Evolutionary conservation across 352 stramenopile genomes (phyloP), one percentile per base, ranked within the genome.

Genomic region (Globisporangium radiosum): DNA sequence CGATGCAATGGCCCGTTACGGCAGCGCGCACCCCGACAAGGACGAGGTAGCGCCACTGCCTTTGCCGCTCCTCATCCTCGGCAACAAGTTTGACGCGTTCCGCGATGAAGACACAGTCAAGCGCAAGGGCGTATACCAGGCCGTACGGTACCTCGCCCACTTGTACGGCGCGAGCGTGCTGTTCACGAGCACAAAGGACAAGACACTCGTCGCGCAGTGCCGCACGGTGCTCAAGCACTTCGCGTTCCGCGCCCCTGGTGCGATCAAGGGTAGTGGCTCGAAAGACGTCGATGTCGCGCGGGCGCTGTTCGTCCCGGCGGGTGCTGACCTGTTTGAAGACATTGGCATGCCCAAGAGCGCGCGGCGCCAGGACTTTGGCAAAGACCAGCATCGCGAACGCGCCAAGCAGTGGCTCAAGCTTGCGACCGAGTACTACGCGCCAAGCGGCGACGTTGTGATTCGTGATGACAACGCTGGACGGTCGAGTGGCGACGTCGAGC

Each of bases 31-130:
- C 59, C 75, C 81, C 0, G 87, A 96, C 65, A 72, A 78, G 14
- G 73, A 90, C 9, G 77, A 91, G 25, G 77, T 97, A 1, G 75
- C 73, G 7, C 82, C 87, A 5, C 68, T 92, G 36, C 64, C 85
- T 17, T 57, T 96, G 1, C 90, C 88, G 4, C 57, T 97, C 33
- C 57, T 97, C 5, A 73, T 97, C 47, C 47, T 97, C 5, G 85
- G 71, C 49, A 94, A 94, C 75, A 97, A 97, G 61, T 95, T 85
- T 57, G 91, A 97, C 57, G 63, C 72, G 2, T 96, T 97, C 62
- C 81, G 81, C 11, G 78, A 96, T 43, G 74, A 96, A 63, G 90
- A 97, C 68, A 81, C 70, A 3, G 81, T 85, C 36, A 92, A 90
- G 64, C 85, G 85, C 56, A 95, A 96, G 63, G 85, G 75, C 1